Evolutionary conservation across 78 protist genomes (phyloP).

Genomic region (Dictyostelium purpureum): DNA sequence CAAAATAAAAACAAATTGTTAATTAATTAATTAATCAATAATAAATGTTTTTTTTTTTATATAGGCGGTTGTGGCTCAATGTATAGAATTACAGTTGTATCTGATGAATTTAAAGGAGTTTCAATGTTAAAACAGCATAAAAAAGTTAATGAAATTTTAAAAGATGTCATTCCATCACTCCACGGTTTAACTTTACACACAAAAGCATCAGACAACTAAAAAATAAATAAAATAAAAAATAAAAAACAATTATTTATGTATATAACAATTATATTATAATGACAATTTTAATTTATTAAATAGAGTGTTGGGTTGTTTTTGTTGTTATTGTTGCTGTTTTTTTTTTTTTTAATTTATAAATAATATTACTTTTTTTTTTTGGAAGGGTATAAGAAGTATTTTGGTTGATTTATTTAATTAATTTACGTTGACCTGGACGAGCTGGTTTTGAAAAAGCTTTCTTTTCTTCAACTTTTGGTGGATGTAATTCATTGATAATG

Average conservation of each 20-base stretch:
- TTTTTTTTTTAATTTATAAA: neutral
- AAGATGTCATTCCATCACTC: constrained; percentile 44
- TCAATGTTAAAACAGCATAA: constrained; percentile 37
- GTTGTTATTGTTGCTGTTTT: neutral
- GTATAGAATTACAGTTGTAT: constrained; percentile 47
- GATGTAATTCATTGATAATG: constrained; percentile 63
- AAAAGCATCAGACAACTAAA: neutral
- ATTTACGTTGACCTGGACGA: constrained; percentile 80
- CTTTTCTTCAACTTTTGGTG: constrained; percentile 71
- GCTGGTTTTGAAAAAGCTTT: constrained; percentile 73
- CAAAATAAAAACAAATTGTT: neutral
- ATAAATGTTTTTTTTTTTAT: neutral
- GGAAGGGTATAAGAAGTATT: neutral
- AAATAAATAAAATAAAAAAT: neutral
- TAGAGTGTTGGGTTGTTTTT: too few species aligned
- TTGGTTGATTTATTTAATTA: neutral
- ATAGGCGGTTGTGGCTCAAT: constrained; percentile 76
- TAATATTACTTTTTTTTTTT: neutral
- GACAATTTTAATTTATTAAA: neutral
- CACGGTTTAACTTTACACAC: constrained; percentile 66
- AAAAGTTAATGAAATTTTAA: constrained; percentile 37
- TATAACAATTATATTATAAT: neutral
- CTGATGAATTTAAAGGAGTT: constrained; percentile 19
- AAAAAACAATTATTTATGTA: neutral
- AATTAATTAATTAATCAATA: neutral